Evolutionary conservation across 352 stramenopile genomes (phyloP).

Genomic region (Globisporangium carolinianum): DNA sequence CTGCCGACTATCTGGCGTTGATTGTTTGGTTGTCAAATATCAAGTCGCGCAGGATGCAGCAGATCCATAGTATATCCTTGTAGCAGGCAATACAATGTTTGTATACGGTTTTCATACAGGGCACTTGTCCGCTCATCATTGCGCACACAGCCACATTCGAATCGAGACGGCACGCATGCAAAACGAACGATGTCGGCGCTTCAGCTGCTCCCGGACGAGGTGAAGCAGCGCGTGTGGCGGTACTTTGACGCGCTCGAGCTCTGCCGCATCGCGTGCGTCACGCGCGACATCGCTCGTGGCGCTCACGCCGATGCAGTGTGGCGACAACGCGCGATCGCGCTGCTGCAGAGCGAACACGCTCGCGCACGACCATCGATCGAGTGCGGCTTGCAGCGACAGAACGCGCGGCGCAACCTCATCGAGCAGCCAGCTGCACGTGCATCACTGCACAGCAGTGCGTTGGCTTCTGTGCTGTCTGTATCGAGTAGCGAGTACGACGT

Average conservation of each 20-base stretch:
- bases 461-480: background rate
- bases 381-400: constrained; percentile 23
- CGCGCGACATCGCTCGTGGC: constrained; percentile 20
- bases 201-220: constrained; percentile 44
- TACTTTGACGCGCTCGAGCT: constrained; percentile 42
- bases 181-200: constrained; percentile 20
- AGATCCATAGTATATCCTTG: too few species aligned
- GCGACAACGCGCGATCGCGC: constrained; percentile 20
- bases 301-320: constrained; percentile 33
- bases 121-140: too few species aligned
- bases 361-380: constrained; percentile 8
- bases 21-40: too few species aligned
- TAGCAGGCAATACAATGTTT: too few species aligned
- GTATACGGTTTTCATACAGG: too few species aligned
- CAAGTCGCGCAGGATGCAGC: too few species aligned
- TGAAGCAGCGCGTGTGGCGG: constrained; percentile 52
- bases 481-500: background rate
- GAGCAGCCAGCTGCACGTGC: background rate
- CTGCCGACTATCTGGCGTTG: too few species aligned
- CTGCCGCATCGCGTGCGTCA: constrained; percentile 38
- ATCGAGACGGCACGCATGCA: too few species aligned
- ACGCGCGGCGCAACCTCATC: constrained; percentile 25
- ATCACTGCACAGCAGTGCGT: background rate
- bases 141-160: too few species aligned
- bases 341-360: constrained; percentile 20